Evolutionary conservation across 2,329 filamentous ascomycete species (phyloP).

Genomic region (Aspergillus proliferans): DNA sequence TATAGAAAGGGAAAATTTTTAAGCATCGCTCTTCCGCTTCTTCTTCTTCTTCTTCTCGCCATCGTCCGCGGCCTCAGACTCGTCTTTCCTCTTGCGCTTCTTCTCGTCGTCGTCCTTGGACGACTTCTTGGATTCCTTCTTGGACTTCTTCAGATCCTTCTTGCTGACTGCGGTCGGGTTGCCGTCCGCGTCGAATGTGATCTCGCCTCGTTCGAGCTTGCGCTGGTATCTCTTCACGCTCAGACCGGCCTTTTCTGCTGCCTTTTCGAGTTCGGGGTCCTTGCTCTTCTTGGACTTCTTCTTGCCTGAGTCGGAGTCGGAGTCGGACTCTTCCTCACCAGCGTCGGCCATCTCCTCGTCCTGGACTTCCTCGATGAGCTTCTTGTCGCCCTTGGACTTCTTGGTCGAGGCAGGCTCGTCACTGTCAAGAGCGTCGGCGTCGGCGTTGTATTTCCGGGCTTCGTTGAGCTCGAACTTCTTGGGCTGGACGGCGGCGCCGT

Average conservation of each 20-base stretch:
- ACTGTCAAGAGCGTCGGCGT: conserved; percentile 76
- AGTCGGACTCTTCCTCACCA: conserved; percentile 22
- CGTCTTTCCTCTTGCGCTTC: conserved; percentile 61
- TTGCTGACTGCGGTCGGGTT: conserved; percentile 64
- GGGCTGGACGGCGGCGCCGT: conserved; percentile 58
- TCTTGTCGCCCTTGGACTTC: conserved; percentile 41
- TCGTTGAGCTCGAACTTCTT: conserved; percentile 82
- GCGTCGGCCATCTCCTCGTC: conserved; percentile 42
- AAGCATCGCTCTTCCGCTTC: conserved; percentile 48
- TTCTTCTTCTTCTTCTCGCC: conserved; percentile 46
- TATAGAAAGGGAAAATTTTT: conserved; percentile 10
- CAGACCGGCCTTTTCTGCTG: conserved; percentile 62
- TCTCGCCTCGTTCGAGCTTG: conserved; percentile 70
- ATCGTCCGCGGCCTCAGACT: conserved; percentile 50
- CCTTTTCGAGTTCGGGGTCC: conserved; percentile 47
- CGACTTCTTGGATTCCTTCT: conserved; percentile 57
- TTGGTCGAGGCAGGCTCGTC: conserved; percentile 52
- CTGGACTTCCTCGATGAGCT: conserved; percentile 42
- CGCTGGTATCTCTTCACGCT: conserved; percentile 71
- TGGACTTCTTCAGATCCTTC: conserved; percentile 69
- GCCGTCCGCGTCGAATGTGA: conserved; percentile 60
- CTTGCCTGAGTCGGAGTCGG: conserved; percentile 22
- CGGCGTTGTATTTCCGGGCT: conserved; percentile 86
- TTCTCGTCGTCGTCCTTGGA: conserved; percentile 53
- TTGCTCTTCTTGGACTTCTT: conserved; percentile 40